phyloP scores from a whole-genome alignment of 352 stramenopile genomes.

The Phytophthora nicotianae region DNA sequence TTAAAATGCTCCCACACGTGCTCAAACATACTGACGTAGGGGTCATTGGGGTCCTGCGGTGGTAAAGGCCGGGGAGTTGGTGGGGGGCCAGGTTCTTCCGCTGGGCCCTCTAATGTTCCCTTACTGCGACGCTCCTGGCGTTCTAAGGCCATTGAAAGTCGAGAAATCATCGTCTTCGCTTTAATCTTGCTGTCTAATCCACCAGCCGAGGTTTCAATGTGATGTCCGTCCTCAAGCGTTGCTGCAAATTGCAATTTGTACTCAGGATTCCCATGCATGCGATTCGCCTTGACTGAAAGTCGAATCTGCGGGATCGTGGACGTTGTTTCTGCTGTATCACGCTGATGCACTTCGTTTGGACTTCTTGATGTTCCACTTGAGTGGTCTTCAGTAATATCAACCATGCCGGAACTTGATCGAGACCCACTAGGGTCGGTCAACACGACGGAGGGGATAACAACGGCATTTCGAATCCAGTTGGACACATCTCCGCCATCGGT shows the following conservation, averaged over 20 bases:
- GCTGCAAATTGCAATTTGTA: conserved; percentile 36
- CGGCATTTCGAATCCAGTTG: conserved; percentile 34
- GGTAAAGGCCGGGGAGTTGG: conserved; percentile 14
- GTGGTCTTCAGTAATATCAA: neutral
- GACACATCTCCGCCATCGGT: conserved; percentile 14
- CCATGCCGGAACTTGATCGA: conserved; percentile 2
- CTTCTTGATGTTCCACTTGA: conserved; percentile 1
- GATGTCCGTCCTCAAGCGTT: conserved; percentile 29
- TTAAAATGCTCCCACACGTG: conserved; percentile 29
- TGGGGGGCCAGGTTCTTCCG: conserved; percentile 14
- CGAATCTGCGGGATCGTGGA: conserved; percentile 21
- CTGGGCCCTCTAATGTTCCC: conserved; percentile 7
- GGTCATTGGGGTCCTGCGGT: conserved; percentile 22
- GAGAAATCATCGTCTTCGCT: conserved; percentile 33
- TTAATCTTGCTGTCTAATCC: conserved; percentile 35
- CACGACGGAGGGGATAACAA: conserved; percentile 23
- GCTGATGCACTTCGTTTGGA: neutral
- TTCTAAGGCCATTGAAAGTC: conserved; percentile 26
- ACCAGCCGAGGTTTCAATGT: conserved; percentile 29
- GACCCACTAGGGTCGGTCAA: conserved; percentile 3
- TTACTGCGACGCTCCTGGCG: conserved; percentile 26
- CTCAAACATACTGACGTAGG: conserved; percentile 23
- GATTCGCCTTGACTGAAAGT: conserved; percentile 37
- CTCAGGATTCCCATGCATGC: conserved; percentile 30
- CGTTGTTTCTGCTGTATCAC: conserved; percentile 6